These are phyloP conservation scores for Phytopythium litorale DNA, from an alignment of 352 stramenopile genomes.

Conservation along the genomic window DNA sequence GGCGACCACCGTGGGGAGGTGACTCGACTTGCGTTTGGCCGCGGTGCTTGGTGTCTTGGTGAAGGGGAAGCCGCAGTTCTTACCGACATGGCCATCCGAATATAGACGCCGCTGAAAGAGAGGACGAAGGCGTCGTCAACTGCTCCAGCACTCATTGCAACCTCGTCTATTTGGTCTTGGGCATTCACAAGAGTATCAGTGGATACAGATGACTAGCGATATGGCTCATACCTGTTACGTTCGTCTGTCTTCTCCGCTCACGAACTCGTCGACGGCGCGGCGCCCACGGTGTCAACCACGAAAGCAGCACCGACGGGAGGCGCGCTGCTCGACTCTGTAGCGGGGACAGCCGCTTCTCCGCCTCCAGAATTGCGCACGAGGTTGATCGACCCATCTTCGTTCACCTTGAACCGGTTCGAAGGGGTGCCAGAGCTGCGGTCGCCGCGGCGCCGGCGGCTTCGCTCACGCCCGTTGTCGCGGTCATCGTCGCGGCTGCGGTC, in stretches of 20 bases:
- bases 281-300: not conserved
- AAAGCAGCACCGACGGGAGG: not conserved
- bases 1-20: not conserved
- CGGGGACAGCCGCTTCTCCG: not conserved
- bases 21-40: no score
- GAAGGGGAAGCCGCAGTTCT: not conserved
- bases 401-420: constrained; percentile 53
- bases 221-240: not conserved
- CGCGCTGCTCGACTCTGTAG: constrained; percentile 1
- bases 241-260: not conserved
- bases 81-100: not conserved
- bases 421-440: constrained; percentile 28
- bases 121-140: not conserved
- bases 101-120: no score
- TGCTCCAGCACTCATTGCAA: not conserved
- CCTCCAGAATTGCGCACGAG: constrained; percentile 28
- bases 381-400: constrained; percentile 60
- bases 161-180: not conserved
- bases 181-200: not conserved
- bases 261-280: not conserved
- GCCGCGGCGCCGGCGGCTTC: not conserved
- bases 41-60: no score
- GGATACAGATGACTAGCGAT: not conserved
- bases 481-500: constrained; percentile 24
- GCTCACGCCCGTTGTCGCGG: constrained; percentile 22